Base-by-base conservation (phyloP, 1,139 yeast species). In the Arxiozyma telluris region DNA sequence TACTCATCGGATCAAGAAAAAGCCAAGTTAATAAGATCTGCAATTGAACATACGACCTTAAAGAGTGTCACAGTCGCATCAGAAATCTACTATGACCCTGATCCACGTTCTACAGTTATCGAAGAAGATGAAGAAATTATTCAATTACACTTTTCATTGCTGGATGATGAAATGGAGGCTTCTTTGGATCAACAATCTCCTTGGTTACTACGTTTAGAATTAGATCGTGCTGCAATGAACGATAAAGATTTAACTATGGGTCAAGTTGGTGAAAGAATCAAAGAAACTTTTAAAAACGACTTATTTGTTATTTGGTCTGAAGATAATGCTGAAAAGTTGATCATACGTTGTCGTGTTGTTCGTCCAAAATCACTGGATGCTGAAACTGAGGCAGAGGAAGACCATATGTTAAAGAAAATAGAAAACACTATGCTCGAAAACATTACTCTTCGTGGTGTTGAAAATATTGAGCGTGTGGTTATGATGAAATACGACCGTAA, bases 281-380 rank as follows among this genome's bases (percentile, higher is more conserved):
- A 93, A 58, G 93, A 87, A 66, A 87, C 89, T 61, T 94, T 93
- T 71, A 96, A 93, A 55, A 96, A 90, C 66, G 98, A 93, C 73
- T 76, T 93, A 74, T 93, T 91, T 67, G 96, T 94, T 52, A 93
- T 94, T 68, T 94, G 98, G 98, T 90, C 97, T 50, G 98, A 94
- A 77, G 99, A 94, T 77, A 91, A 95, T 65, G 97, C 98, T 49
- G 98, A 93, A 63, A 91, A 90, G 72, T 84, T 94, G 73, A 85
- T 93, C 59, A 87, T 94, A 63, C 95, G 99, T 78, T 93, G 98
- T 79, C 87, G 99, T 77, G 96, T 94, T 63, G 93, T 93, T 48
- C 88, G 98, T 73, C 97, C 96, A 57, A 93, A 93, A 73, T 78
- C 90, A 18, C 73, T 90, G 68, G 97, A 91, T 63, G 96, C 90